A percentile compares a stretch with the other conserved stretches of the same genome.
These are phyloP conservation scores for Cyberlindnera veronae DNA, from an alignment of 805 yeast species.

Conservation along the genomic window DNA sequence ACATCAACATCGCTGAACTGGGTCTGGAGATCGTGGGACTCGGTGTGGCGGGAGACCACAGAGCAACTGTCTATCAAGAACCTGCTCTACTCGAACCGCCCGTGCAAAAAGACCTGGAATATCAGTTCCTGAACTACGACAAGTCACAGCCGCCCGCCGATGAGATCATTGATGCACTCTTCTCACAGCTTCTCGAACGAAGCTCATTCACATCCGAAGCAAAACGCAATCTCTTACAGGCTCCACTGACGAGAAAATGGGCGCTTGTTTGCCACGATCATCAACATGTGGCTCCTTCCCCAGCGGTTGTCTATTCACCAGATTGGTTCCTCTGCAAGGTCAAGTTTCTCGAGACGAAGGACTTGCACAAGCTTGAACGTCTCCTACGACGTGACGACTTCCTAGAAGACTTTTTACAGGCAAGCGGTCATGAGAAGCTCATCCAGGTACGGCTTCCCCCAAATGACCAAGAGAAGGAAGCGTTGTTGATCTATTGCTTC, in stretches of 20 bases:
- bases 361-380: conserved; percentile 26
- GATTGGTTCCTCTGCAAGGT: conserved; percentile 22
- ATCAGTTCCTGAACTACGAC: conserved; percentile 27
- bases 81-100: not conserved
- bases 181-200: conserved; percentile 16
- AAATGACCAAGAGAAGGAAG: conserved; percentile 49
- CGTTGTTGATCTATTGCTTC: conserved; percentile 46
- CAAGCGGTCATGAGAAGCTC: conserved; percentile 50
- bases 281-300: conserved; percentile 1
- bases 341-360: conserved; percentile 14
- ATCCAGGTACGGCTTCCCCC: conserved; percentile 42
- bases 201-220: conserved; percentile 26
- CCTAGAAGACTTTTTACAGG: conserved; percentile 38
- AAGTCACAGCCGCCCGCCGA: conserved; percentile 27
- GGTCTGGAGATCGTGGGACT: conserved; percentile 26
- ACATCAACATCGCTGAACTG: conserved; percentile 15
- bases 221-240: conserved; percentile 13
- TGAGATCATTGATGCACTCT: conserved; percentile 23
- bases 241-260: conserved; percentile 26
- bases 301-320: conserved; percentile 9
- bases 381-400: conserved; percentile 24
- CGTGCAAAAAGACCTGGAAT: conserved; percentile 14
- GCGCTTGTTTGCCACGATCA: conserved; percentile 27
- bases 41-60: conserved; percentile 12
- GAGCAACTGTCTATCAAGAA: conserved; percentile 9